Conservation (phyloP, 331 rosid species). For the Spiraea crenata region DNA sequence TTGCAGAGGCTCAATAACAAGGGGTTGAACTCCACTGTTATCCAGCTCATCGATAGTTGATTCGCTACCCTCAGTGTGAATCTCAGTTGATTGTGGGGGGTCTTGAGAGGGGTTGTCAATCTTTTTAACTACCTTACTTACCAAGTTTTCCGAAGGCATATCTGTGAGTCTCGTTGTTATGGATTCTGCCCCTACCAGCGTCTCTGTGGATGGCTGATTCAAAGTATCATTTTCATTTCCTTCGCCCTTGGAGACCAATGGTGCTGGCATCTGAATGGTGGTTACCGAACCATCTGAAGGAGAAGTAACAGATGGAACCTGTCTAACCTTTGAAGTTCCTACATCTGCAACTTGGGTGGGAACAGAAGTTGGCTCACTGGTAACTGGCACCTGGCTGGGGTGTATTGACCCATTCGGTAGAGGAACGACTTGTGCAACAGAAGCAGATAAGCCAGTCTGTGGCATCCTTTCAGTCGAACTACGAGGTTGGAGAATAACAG, state of each 20-base stretch:
- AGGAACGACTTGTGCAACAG: background rate
- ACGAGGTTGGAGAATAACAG: conserved; percentile 55
- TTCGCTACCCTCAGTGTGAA: conserved; percentile 29
- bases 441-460: conserved; percentile 24
- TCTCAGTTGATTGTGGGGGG: conserved; percentile 22
- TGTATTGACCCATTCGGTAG: background rate
- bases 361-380: conserved; percentile 25
- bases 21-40: conserved; percentile 41
- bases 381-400: conserved; percentile 8
- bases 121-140: conserved; percentile 36
- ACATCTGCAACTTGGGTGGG: conserved; percentile 28
- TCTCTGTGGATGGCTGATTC: conserved; percentile 21
- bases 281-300: conserved; percentile 30
- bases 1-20: conserved; percentile 59
- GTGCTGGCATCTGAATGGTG: conserved; percentile 18
- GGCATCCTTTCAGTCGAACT: conserved; percentile 18
- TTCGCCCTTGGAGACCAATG: conserved; percentile 24
- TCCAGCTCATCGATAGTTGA: conserved; percentile 31
- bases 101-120: conserved; percentile 14
- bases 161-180: conserved; percentile 26
- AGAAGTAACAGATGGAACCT: conserved; percentile 18
- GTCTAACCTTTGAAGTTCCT: conserved; percentile 29
- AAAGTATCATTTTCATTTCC: conserved; percentile 10
- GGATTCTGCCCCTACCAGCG: conserved; percentile 23
- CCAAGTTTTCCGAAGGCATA: conserved; percentile 31